Evolutionary conservation across 176 grass and related monocot species (phyloP).

Genomic region (Carex pumila): DNA sequence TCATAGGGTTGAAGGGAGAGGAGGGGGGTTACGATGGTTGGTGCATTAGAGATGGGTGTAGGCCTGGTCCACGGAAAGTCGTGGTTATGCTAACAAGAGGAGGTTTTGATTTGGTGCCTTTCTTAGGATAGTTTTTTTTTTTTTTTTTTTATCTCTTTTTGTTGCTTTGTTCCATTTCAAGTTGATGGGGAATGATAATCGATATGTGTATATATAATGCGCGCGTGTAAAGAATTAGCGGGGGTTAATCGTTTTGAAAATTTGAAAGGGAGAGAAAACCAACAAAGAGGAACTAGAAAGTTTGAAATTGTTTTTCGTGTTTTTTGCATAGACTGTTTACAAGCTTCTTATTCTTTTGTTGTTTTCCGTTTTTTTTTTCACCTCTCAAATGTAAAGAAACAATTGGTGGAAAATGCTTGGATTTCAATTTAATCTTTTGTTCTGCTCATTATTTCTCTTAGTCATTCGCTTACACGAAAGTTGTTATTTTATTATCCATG

Average conservation of each 20-base stretch:
- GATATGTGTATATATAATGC: not conserved
- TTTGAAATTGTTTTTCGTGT: not conserved
- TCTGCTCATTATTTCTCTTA: not conserved
- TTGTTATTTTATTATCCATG: not conserved
- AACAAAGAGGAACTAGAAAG: not conserved
- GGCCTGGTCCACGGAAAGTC: not conserved
- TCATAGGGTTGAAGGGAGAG: not conserved
- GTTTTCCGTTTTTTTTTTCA: not conserved
- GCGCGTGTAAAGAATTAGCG: not conserved
- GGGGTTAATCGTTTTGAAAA: not conserved
- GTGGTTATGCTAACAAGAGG: not conserved
- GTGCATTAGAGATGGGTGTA: not conserved
- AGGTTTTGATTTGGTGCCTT: not conserved
- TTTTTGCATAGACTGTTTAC: not conserved
- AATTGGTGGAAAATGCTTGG: not conserved
- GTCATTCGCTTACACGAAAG: not conserved
- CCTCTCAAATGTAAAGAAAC: not conserved
- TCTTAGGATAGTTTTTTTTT: constrained; percentile 12
- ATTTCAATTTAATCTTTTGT: not conserved
- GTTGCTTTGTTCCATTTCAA: not conserved
- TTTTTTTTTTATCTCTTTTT: not conserved
- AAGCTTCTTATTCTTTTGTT: not conserved
- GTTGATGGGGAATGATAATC: constrained; percentile 6
- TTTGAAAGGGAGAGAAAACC: not conserved
- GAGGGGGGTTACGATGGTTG: not conserved